Conservation (phyloP, 169 alveolate genomes). For the Blepharisma undulans region DNA sequence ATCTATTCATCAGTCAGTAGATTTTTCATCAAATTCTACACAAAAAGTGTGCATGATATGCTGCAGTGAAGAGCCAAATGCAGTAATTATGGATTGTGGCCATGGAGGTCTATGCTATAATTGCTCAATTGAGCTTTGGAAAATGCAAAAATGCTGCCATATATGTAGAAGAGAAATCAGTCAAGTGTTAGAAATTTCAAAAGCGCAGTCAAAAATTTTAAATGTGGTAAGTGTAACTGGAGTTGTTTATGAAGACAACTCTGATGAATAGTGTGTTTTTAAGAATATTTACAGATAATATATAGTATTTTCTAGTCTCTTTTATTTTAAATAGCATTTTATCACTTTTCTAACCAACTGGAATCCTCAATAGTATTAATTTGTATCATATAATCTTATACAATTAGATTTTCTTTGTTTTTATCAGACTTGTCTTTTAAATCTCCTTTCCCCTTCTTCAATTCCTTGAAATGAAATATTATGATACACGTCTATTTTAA, state of each 20-base stretch:
- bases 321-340: too few relatives aligned
- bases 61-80: not conserved
- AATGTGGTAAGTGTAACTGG: not conserved
- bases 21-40: not conserved
- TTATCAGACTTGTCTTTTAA: not conserved
- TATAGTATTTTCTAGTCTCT: not conserved
- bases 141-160: not conserved
- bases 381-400: too few relatives aligned
- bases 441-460: not conserved
- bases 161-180: not conserved
- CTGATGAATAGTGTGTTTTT: not conserved
- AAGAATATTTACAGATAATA: not conserved
- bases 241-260: not conserved
- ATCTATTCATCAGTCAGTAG: not conserved
- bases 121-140: constrained; percentile 9
- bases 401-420: too few relatives aligned
- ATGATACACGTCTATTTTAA: not conserved
- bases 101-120: constrained; percentile 23
- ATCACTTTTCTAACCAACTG: too few relatives aligned
- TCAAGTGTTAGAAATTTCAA: not conserved
- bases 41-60: constrained; percentile 2
- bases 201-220: not conserved
- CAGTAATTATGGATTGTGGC: constrained; percentile 28
- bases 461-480: not conserved
- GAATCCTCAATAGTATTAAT: too few relatives aligned